Evolutionary conservation across 1,284 basidiomycete species (phyloP), one percentile per base, ranked within the genome.

Genomic region (Ceratobasidium sp.): DNA sequence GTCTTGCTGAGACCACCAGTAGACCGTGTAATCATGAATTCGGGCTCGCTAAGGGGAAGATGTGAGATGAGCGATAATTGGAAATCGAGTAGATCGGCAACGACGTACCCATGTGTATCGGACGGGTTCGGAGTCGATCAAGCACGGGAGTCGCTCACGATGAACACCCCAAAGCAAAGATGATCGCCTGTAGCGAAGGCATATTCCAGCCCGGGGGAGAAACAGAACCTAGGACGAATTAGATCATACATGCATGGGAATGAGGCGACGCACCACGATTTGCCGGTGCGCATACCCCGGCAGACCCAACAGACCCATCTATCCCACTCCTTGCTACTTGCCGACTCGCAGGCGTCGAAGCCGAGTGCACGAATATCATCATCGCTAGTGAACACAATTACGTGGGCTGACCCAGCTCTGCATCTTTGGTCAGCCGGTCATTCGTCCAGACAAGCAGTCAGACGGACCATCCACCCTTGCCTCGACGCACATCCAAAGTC

Each of bases 11-110:
- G 82, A 0, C 92, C 91, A 73, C 92, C 88, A 0, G 86, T 80
- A 3, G 88, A 91, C 82, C 93, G 96, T 0, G 91, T 86, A 0
- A 91, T 92, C 15, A 88, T 90, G 78, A 94, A 95, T n/a, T 90
- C 90, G 2, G 80, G 79, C 47, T 81, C 80, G 8, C 73, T 87
- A 6, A n/a, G n/a, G n/a, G n/a, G 74, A 73, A 17, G 74, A 78
- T 54, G 38, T 68, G 47, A 60, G 13, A 29, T 38, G 31, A 42
- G 29, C 20, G 32, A 65, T 29, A 20, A 60, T 17, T 58, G n/a
- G 27, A 35, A 34, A 12, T n/a, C 58, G n/a, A 27, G 17, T 6
- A 67, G 22, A 10, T 25, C 55, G n/a, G 1, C n/a, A n/a, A n/a
- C n/a, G n/a, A n/a, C n/a, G n/a, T n/a, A n/a, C n/a, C n/a, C n/a